A percentile compares a stretch with the other conserved stretches of the same genome.
Evolutionary conservation across 1,284 basidiomycete genomes (phyloP).

Genomic region (Boletus austroedulis): DNA sequence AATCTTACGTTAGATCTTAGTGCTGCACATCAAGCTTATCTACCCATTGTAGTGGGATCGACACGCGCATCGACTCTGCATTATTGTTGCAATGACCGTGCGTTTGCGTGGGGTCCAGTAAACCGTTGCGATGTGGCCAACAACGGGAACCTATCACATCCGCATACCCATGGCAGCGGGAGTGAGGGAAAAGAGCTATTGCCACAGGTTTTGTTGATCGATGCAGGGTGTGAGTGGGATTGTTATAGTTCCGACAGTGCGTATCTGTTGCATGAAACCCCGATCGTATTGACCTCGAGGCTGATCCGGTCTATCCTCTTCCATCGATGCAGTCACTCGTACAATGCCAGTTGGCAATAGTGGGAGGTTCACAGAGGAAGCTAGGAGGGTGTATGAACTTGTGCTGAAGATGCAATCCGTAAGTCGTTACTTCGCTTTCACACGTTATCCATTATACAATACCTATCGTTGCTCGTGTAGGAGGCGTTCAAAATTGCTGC

Average conservation of each 20-base stretch:
- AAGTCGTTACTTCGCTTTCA: background rate
- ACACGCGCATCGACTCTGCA: conserved; percentile 84
- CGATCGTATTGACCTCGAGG: background rate
- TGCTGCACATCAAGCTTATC: conserved; percentile 82
- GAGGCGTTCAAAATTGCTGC: conserved; percentile 65
- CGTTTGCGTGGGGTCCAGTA: conserved; percentile 77
- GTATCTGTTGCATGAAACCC: conserved; percentile 22
- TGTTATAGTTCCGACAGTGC: conserved; percentile 76
- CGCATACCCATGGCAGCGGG: conserved; percentile 33
- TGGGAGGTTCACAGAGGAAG: conserved; percentile 80
- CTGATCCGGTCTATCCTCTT: background rate
- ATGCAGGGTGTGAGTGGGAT: conserved; percentile 88
- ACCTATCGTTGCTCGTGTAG: conserved; percentile 34
- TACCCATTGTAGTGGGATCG: conserved; percentile 85
- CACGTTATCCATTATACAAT: background rate
- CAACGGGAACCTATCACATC: conserved; percentile 41
- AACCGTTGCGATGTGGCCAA: conserved; percentile 55
- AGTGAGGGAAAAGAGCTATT: conserved; percentile 40
- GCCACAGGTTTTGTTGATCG: conserved; percentile 85
- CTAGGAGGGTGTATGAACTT: conserved; percentile 77
- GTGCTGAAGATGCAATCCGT: conserved; percentile 87
- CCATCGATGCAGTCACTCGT: conserved; percentile 55
- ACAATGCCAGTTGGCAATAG: conserved; percentile 87
- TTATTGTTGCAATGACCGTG: conserved; percentile 83
- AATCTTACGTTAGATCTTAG: conserved; percentile 39